Conservation (phyloP, 2,329 filamentous ascomycete species). For the Pseudocercospora fuligena region DNA sequence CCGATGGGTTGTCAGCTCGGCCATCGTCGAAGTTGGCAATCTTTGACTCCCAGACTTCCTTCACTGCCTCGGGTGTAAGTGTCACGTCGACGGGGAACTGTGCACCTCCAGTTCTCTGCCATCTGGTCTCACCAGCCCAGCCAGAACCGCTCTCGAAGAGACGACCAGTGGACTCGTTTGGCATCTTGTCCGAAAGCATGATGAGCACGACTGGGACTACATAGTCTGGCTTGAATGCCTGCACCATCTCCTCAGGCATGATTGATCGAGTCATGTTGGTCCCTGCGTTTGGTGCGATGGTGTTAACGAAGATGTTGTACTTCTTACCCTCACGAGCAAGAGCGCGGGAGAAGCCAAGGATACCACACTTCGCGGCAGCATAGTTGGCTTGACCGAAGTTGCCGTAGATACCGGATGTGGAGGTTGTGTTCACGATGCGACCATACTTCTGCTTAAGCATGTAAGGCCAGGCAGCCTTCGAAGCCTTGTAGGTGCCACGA, state of each 20-base stretch:
- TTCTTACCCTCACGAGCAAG: constrained; percentile 91
- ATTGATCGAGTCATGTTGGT: constrained; percentile 94
- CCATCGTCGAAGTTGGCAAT: constrained; percentile 88
- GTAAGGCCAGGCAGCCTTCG: constrained; percentile 96
- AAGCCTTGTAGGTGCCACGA: constrained; percentile 92
- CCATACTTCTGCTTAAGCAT: constrained; percentile 99
- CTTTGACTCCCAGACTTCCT: constrained; percentile 69
- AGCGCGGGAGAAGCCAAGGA: constrained; percentile 92
- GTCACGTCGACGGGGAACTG: constrained; percentile 87
- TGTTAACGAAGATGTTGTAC: constrained; percentile 98
- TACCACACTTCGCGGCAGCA: constrained; percentile 72
- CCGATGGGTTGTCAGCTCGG: constrained; percentile 83
- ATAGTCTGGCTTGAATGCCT: constrained; percentile 99
- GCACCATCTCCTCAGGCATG: constrained; percentile 95
- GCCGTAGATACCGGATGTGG: constrained; percentile 95
- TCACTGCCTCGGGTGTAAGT: constrained; percentile 82
- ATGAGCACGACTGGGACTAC: constrained; percentile 91
- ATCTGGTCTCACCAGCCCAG: constrained; percentile 89
- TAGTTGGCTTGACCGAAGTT: constrained; percentile 99
- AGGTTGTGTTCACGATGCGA: constrained; percentile 94
- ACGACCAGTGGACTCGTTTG: constrained; percentile 76
- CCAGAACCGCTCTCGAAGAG: constrained; percentile 95
- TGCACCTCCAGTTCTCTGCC: constrained; percentile 88
- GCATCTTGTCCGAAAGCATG: constrained; percentile 84
- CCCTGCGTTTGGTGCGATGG: constrained; percentile 95